Base-by-base conservation (phyloP, 305 asterid species). In the Caryopteris hybrid region DNA sequence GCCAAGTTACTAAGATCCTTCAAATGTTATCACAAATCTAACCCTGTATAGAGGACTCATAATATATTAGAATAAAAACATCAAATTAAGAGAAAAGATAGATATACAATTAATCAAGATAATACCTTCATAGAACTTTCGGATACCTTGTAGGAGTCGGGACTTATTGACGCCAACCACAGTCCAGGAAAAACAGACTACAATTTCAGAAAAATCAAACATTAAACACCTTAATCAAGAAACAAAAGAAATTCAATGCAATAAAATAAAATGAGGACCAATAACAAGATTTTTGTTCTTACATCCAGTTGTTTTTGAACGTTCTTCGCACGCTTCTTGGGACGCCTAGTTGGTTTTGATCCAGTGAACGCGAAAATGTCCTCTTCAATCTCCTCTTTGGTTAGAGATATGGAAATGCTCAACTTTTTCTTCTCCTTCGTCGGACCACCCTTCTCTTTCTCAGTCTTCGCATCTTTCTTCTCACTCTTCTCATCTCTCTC, bases 331-430 rank as follows among this genome's bases (percentile, higher is more conserved):
- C 89, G 83, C 77, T 79, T 86, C 81, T 69, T 73, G 5, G 76
- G 82, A 54, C 76, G 81, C 79, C 84, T 79, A 10, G 81, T 27
- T 8, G 88, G 86, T 77, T 82, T 89, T 16, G 76, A 51, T 78
- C 87, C 88, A 9, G 85, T 70, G 31, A 85, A 29, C 6, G 83
- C 69, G 53, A 68, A 82, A 1, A 85, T 50, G 72, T 90, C 96
- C 57, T 81, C 96, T 36, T 87, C 96, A 17, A 89, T 89, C 71
- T 89, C 95, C 68, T 75, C 82, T 64, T 74, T 79, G 1, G 89
- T 48, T 18, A 89, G 76, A 0, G 82, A 9, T 2, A 78, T 47
- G 3, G 57, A 33, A 27, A 85, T 64, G 68, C 64, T 80, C 57
- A 46, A 36, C 68, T 59, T 68, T 50, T 64, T 79, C 71, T 76